Evolutionary conservation across 1,284 basidiomycete genomes (phyloP).

Genomic region (Trichosporon coremiiforme): DNA sequence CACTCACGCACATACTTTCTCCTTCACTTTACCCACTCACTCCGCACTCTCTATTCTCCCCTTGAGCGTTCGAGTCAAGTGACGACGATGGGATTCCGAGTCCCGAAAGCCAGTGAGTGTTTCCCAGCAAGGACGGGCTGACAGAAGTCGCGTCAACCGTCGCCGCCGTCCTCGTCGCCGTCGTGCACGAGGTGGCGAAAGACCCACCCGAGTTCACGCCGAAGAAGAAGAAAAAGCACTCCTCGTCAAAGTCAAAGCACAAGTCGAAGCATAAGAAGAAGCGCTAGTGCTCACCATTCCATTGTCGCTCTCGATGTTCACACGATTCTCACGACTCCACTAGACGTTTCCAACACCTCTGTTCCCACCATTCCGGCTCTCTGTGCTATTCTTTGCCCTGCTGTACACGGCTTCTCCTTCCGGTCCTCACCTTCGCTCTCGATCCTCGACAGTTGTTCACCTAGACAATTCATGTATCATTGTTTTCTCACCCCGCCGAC

Average conservation of each 20-base stretch:
- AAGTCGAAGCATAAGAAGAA: background rate
- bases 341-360: background rate
- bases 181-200: slow-evolving; percentile 9
- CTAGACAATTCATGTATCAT: background rate
- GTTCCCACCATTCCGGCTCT: background rate
- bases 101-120: slow-evolving; percentile 2
- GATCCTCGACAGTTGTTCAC: background rate
- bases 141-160: slow-evolving; percentile 11
- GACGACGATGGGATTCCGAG: background rate
- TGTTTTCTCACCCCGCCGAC: background rate
- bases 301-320: background rate
- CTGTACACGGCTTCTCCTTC: background rate
- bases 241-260: slow-evolving; percentile 2
- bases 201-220: slow-evolving; percentile 3
- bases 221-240: slow-evolving; percentile 15
- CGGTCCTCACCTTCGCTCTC: background rate
- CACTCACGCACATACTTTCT: background rate
- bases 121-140: background rate
- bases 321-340: background rate
- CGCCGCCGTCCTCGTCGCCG: slow-evolving; percentile 12
- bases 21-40: background rate
- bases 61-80: no score
- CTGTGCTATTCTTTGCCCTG: background rate
- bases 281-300: background rate
- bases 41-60: background rate